Base-by-base conservation (phyloP, 805 yeast species). In the Candida ulmi region DNA sequence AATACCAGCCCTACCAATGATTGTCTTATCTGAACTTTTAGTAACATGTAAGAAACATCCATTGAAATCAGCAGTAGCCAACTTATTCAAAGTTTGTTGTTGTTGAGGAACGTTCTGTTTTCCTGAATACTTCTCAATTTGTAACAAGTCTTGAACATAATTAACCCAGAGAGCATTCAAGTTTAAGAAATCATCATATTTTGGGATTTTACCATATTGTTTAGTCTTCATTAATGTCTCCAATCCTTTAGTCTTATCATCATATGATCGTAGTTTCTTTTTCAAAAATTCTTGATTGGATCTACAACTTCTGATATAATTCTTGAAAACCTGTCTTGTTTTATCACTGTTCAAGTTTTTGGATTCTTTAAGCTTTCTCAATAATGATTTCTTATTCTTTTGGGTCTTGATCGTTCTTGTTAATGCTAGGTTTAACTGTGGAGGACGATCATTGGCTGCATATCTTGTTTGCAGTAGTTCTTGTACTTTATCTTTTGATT, bases 11-110 rank as follows among this genome's bases (percentile, higher is more conserved):
- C 71, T 50, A 0, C 93, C 95, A 8, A 81, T 68, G 40, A 75
- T 54, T 36, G 76, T 71, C 5, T 69, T 63, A 51, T 81, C 83
- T 17, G 63, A 61, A n/a, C 86, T 68, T 35, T 76, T 72, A 2
- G 68, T 51, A 0, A 88, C 88, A 12, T 68, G 68, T 12, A 88
- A 41, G 31, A 60, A 57, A n/a, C 93, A 75, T 3, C 97, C 96
- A 50, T 82, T 83, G 60, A 74, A 83, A 52, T 88, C 97, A 2
- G 93, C 86, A 44, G 82, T 72, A 1, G 91, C 72, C 30, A 88
- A 61, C 48, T 81, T 78, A 6, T 76, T 65, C 17, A 83, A 58
- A 2, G 78, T 50, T 13, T 50, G 51, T 13, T 56, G 47, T n/a
- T 31, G 34, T 21, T 31, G 34, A 9, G 34, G 18, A 18, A 19